Base-by-base conservation (phyloP, 2,329 filamentous ascomycete genomes). In the Calonectria pseudoturangicola region DNA sequence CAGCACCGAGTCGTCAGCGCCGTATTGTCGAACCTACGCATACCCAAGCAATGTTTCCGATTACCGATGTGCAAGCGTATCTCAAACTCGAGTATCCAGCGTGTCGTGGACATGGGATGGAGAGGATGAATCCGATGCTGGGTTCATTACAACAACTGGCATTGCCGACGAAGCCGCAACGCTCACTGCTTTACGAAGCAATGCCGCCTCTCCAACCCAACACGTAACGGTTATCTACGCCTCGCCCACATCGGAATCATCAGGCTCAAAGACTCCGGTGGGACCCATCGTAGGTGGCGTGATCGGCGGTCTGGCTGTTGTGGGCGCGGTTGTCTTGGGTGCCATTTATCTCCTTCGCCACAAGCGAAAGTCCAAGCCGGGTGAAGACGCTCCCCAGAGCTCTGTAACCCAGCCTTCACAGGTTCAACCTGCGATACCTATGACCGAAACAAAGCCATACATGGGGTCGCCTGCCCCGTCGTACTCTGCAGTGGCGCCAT, bases 21-120 rank as follows among this genome's bases (percentile, higher is more conserved):
- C 50, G 18, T 54, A 54, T 28, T 54, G 50, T 28, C 50, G 50
- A 33, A 54, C 50, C 16, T 54, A 54, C 28, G 50, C 30, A 16
- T 54, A 54, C 50, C 50, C 50, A 33, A 33, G 50, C 16, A 33
- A 54, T 6, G 50, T 54, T 13, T 54, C 28, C 27, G 50, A 54
- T 21, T 54, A 54, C 8, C 15, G 50, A 54, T 54, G 50, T 16
- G 50, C 28, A 54, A 33, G 15, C 5, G 28, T 21, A 12, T 28
- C 50, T 7, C 50, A 54, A 18, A 54, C 50, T n/a, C 28, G 50
- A 54, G 28, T 54, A 12, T 54, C 28, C 16, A 54, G 50, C 10
- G 50, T 28, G 18, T 33, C 50, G 4, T 54, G 50, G 50, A 54
- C 50, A 4, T 54, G 50, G 50, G 50, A 54, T 33, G 50, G 50